A percentile compares a stretch with the other conserved stretches of the same genome.
phyloP scores from a whole-genome alignment of 495 filamentous ascomycete genomes.

The Jackrogersella minutella region DNA sequence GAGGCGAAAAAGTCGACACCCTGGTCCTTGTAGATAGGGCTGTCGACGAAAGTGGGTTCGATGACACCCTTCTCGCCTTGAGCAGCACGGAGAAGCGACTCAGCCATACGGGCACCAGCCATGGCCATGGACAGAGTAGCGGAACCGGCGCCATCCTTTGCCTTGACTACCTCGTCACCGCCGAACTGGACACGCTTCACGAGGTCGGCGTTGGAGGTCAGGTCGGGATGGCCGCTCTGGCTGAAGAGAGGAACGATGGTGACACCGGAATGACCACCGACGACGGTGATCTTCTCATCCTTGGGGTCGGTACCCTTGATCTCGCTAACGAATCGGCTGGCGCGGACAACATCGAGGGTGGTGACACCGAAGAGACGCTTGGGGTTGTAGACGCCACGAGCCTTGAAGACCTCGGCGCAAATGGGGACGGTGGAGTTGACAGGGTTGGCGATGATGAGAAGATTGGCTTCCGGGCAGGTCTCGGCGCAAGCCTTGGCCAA shows the following conservation, averaged over 20 bases:
- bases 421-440: constrained; percentile 99
- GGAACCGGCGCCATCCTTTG: constrained; percentile 97
- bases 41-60: constrained; percentile 97
- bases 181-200: constrained; percentile 98
- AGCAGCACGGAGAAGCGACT: constrained; percentile 89
- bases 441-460: constrained; percentile 98
- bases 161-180: constrained; percentile 99
- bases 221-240: constrained; percentile 86
- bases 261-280: constrained; percentile 96
- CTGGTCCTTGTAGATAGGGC: constrained; percentile 96
- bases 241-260: constrained; percentile 98
- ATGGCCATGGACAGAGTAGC: constrained; percentile 99
- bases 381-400: constrained; percentile 93
- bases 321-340: constrained; percentile 95
- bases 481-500: constrained; percentile 95
- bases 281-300: constrained; percentile 91
- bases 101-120: constrained; percentile 96
- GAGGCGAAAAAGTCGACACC: constrained; percentile 96
- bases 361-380: constrained; percentile 99
- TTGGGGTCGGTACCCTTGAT: constrained; percentile 88
- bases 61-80: constrained; percentile 94
- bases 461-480: constrained; percentile 87
- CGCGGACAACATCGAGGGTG: constrained; percentile 98
- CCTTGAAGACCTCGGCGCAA: constrained; percentile 95
- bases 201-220: constrained; percentile 77